Evolutionary conservation across 306 rosid genomes (phyloP).

Genomic region (Quercus glauca): DNA sequence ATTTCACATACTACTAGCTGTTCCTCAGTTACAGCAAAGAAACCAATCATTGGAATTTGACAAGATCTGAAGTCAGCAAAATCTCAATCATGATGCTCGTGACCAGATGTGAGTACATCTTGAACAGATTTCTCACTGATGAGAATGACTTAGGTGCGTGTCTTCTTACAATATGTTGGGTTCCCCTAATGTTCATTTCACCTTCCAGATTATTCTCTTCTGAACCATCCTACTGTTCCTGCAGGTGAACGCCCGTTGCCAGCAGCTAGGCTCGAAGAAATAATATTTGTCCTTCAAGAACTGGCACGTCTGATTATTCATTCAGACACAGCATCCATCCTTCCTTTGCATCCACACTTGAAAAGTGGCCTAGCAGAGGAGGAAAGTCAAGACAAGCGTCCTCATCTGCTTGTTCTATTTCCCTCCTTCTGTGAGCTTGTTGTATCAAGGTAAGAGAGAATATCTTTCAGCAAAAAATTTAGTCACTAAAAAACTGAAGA

Average conservation of each 20-base stretch:
- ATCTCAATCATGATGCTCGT: slow-evolving; percentile 72
- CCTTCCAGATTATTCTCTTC: slow-evolving; percentile 17
- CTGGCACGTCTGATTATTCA: slow-evolving; percentile 62
- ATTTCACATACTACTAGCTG: not conserved
- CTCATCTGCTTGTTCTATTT: slow-evolving; percentile 76
- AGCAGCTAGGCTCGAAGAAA: slow-evolving; percentile 81
- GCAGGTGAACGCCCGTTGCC: slow-evolving; percentile 81
- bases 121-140: slow-evolving; percentile 67
- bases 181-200: slow-evolving; percentile 18
- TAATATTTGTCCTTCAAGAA: slow-evolving; percentile 68
- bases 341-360: slow-evolving; percentile 57
- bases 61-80: slow-evolving; percentile 82
- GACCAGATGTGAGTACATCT: slow-evolving; percentile 73
- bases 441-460: slow-evolving; percentile 66
- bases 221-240: slow-evolving; percentile 18
- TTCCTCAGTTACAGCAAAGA: slow-evolving; percentile 47
- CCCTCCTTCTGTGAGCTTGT: slow-evolving; percentile 86
- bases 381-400: slow-evolving; percentile 42
- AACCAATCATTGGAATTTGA: slow-evolving; percentile 52
- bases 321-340: slow-evolving; percentile 56
- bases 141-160: slow-evolving; percentile 73
- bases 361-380: slow-evolving; percentile 47
- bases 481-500: too few relatives aligned
- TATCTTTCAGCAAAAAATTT: not conserved
- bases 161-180: not conserved